A percentile compares a stretch with the other conserved stretches of the same genome.
Evolutionary conservation across 1,284 basidiomycete species (phyloP).

Genomic region (Trichosporon coremiiforme): DNA sequence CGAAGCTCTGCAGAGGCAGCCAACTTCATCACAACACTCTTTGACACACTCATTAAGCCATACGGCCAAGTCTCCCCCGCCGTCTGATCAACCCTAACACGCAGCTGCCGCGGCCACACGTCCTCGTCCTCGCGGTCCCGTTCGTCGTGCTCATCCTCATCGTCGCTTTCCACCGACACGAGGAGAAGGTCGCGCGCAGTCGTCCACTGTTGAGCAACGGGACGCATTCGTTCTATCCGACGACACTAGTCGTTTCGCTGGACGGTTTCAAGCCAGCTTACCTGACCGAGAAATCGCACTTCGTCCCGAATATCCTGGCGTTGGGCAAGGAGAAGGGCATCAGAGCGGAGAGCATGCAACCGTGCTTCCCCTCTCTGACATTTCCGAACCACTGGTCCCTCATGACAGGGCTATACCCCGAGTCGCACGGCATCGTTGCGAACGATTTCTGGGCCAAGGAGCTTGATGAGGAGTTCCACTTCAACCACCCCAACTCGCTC

Average conservation of each 20-base stretch:
- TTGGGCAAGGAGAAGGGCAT: conserved; percentile 59
- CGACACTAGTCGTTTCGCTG: conserved; percentile 40
- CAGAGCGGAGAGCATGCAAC: conserved; percentile 77
- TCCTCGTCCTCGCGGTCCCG: conserved; percentile 21
- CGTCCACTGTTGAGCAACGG: conserved; percentile 30
- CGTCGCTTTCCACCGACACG: conserved; percentile 12
- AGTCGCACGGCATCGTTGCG: conserved; percentile 85
- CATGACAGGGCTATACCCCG: conserved; percentile 85
- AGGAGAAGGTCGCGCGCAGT: neutral
- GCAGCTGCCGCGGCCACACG: conserved; percentile 26
- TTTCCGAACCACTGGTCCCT: conserved; percentile 91
- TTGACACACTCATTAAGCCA: too few relatives aligned
- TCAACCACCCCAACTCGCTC: conserved; percentile 68
- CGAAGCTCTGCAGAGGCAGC: neutral
- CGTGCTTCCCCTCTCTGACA: conserved; percentile 84
- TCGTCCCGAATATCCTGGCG: conserved; percentile 33
- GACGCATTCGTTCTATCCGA: conserved; percentile 39
- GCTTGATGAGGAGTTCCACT: conserved; percentile 51
- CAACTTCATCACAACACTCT: neutral
- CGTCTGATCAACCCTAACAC: neutral
- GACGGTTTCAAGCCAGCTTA: conserved; percentile 46
- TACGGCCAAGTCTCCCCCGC: too few relatives aligned
- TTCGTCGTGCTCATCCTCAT: conserved; percentile 19
- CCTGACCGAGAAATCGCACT: conserved; percentile 23
- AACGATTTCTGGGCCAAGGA: conserved; percentile 87